Conservation (phyloP, 208 protist species). For the Spongospora subterranea region DNA sequence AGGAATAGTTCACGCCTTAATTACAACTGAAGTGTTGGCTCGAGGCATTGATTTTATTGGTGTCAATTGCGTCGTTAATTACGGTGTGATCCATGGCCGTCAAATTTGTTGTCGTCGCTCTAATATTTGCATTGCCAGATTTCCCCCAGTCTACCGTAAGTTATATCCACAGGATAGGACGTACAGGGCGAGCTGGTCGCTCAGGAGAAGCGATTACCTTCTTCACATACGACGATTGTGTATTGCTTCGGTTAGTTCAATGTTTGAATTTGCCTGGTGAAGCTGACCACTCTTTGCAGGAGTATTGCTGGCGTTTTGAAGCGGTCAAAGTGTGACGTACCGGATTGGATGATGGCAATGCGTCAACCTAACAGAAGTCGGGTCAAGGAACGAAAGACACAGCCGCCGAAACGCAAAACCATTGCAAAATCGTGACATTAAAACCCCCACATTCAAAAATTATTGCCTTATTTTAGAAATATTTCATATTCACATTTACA, state of each 20-base stretch:
- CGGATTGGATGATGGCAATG: background rate
- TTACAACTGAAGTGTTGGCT: slow-evolving; percentile 48
- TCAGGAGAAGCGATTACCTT: slow-evolving; percentile 33
- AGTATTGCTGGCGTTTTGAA: slow-evolving; percentile 53
- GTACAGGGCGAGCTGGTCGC: slow-evolving; percentile 52
- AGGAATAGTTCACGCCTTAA: slow-evolving; percentile 1
- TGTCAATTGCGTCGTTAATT: slow-evolving; percentile 54
- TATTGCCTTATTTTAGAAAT: no score
- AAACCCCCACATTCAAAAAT: no score
- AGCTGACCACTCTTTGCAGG: background rate
- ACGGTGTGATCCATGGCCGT: background rate
- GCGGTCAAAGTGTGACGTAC: slow-evolving; percentile 43
- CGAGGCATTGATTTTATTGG: slow-evolving; percentile 43
- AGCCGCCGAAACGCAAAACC: slow-evolving; percentile 3
- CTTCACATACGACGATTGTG: slow-evolving; percentile 26
- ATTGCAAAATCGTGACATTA: background rate
- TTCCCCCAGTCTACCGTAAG: slow-evolving; percentile 35
- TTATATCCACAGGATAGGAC: slow-evolving; percentile 63
- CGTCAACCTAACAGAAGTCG: slow-evolving; percentile 14
- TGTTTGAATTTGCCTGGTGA: background rate
- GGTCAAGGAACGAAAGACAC: slow-evolving; percentile 45
- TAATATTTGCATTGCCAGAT: background rate
- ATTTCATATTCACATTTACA: no score
- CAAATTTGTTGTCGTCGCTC: background rate
- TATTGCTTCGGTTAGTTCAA: background rate